These are phyloP conservation scores for Hanseniaspora uvarum DNA, from an alignment of 1,139 yeast species.

Conservation along the genomic window DNA sequence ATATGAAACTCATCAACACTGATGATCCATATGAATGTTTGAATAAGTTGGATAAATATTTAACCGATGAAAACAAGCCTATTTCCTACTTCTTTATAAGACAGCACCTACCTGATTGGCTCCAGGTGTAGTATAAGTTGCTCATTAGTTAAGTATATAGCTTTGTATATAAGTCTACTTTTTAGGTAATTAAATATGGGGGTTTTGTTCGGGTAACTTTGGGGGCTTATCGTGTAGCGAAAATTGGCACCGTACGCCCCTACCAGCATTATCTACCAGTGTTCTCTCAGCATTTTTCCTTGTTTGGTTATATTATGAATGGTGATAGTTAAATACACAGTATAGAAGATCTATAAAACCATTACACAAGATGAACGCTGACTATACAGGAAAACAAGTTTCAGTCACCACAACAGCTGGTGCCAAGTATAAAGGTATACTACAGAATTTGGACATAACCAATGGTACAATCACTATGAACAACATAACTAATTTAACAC, in stretches of 20 bases:
- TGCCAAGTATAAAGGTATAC: constrained; percentile 73
- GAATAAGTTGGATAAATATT: constrained; percentile 4
- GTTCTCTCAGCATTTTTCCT: no score
- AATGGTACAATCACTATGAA: constrained; percentile 82
- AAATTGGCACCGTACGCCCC: no score
- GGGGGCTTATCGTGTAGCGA: no score
- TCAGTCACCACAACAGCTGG: constrained; percentile 82
- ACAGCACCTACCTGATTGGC: constrained; percentile 12
- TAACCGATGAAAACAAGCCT: constrained; percentile 10
- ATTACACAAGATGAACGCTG: constrained; percentile 52
- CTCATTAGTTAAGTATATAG: no score
- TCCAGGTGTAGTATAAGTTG: background rate
- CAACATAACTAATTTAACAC: constrained; percentile 40
- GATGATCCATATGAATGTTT: constrained; percentile 13
- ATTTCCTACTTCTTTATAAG: constrained; percentile 11
- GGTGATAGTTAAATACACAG: no score
- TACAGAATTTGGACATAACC: constrained; percentile 80
- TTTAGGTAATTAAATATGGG: no score
- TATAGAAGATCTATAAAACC: no score
- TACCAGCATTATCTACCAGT: no score
- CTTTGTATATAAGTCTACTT: background rate
- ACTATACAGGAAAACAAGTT: constrained; percentile 84
- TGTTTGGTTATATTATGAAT: no score
- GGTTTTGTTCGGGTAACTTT: no score
- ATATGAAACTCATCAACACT: constrained; percentile 8